These are phyloP conservation scores for Rhinocladiella mackenziei DNA, from an alignment of 2,329 filamentous ascomycete species.

Conservation along the genomic window DNA sequence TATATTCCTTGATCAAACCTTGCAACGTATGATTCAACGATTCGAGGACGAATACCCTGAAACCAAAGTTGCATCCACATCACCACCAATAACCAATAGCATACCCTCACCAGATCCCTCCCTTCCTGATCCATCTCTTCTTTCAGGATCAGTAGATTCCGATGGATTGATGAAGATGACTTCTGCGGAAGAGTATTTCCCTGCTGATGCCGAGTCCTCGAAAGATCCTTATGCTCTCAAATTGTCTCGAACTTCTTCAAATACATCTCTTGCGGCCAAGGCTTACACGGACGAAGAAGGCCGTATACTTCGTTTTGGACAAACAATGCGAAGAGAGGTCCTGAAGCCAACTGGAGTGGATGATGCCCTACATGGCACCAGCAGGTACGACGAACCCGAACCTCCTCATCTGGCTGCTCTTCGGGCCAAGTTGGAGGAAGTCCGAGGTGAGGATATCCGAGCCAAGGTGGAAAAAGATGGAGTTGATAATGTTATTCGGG, in stretches of 20 bases:
- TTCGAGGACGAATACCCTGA: constrained; percentile 97
- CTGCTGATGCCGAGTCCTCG: constrained; percentile 36
- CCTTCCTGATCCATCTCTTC: constrained; percentile 12
- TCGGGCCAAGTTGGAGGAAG: constrained; percentile 41
- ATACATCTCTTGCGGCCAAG: constrained; percentile 64
- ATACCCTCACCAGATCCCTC: constrained; percentile 23
- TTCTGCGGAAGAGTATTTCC: constrained; percentile 26
- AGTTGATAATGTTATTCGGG: constrained; percentile 40
- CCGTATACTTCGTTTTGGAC: constrained; percentile 64
- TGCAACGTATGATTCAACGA: constrained; percentile 86
- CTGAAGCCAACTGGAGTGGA: constrained; percentile 47
- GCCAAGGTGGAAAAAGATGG: constrained; percentile 39
- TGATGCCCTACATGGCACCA: constrained; percentile 35
- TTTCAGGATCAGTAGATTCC: constrained; percentile 20
- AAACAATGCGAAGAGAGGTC: constrained; percentile 62
- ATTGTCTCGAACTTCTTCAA: constrained; percentile 58
- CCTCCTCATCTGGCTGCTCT: constrained; percentile 45
- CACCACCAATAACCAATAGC: constrained; percentile 14
- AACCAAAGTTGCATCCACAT: constrained; percentile 36
- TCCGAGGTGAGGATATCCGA: constrained; percentile 42
- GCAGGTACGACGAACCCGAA: constrained; percentile 38
- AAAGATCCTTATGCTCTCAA: constrained; percentile 44
- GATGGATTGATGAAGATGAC: constrained; percentile 12
- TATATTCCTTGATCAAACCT: constrained; percentile 79
- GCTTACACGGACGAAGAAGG: constrained; percentile 66